phyloP scores from a whole-genome alignment of 2,329 filamentous ascomycete genomes.

The Fusarium sp. region DNA sequence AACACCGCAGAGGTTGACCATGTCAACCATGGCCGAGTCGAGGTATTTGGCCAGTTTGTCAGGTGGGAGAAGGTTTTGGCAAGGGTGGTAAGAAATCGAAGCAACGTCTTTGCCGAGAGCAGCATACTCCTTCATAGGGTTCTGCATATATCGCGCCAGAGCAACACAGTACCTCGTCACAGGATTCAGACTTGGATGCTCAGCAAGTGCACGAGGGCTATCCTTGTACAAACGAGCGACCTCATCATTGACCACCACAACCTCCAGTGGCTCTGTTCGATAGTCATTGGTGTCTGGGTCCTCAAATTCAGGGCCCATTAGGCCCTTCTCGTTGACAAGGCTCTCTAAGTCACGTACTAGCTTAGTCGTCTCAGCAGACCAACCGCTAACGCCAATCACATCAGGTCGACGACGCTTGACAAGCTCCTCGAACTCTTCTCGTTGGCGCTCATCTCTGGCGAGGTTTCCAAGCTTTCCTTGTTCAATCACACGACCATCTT shows the following conservation, averaged over 20 bases:
- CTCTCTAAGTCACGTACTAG: slow-evolving; percentile 84
- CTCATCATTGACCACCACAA: slow-evolving; percentile 94
- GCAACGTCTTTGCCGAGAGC: slow-evolving; percentile 88
- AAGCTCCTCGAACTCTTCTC: slow-evolving; percentile 79
- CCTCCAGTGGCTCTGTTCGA: slow-evolving; percentile 82
- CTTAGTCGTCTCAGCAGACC: slow-evolving; percentile 85
- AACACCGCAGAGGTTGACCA: slow-evolving; percentile 96
- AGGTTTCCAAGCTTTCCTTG: slow-evolving; percentile 89
- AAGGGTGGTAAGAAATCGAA: slow-evolving; percentile 88
- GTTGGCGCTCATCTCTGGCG: slow-evolving; percentile 74
- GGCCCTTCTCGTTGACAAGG: slow-evolving; percentile 79
- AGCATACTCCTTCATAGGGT: slow-evolving; percentile 96
- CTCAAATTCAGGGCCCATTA: slow-evolving; percentile 85
- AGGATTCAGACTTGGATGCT: slow-evolving; percentile 83
- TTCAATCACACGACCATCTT: slow-evolving; percentile 89
- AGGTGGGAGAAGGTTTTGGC: slow-evolving; percentile 87
- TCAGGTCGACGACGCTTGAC: slow-evolving; percentile 86
- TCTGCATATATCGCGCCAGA: slow-evolving; percentile 91
- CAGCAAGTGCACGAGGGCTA: slow-evolving; percentile 80
- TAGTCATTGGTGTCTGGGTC: slow-evolving; percentile 82
- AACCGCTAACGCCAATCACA: slow-evolving; percentile 89
- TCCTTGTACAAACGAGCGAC: slow-evolving; percentile 96
- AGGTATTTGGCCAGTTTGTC: slow-evolving; percentile 89
- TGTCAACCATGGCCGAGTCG: slow-evolving; percentile 97
- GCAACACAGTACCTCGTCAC: slow-evolving; percentile 91